Base-by-base conservation (phyloP, 192 early-diverging fungal genomes). In the Coemansia furcata region DNA sequence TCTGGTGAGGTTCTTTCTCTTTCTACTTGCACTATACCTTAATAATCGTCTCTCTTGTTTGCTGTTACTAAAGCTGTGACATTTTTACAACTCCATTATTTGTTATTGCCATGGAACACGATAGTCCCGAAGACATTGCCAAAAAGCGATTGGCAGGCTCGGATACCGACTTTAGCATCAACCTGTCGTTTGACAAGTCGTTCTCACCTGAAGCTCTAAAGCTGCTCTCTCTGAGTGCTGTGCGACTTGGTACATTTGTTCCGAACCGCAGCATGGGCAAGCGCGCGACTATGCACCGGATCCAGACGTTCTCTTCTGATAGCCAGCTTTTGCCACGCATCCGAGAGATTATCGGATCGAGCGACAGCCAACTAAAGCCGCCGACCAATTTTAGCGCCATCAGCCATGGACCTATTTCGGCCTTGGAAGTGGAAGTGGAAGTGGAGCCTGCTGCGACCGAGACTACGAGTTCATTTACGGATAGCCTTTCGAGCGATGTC, bases 101-200 rank as follows among this genome's bases (percentile, higher is more conserved):
- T 63, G 55, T 33, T 35, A 6, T 73, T 60, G 58, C 50, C 14
- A 62, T 23, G 49, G 39, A 50, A 11, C 43, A 55, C 57, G 21
- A 54, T 52, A 61, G 43, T 1, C 66, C 62, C 6, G 50, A 40
- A 12, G 64, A 63, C 12, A 60, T 36, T 21, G 57, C 60, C 29
- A 74, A 54, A 32, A 67, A 59, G 32, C 65, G 65, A 35, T 62
- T 74, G 61, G 39, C 68, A 36, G 68, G 68, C 26, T 58, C 71
- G n/a, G 72, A 79, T 35, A 79, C 72, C 11, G 68, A 67, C 62
- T 74, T 68, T 21, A 79, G 72, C 44, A 68, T 79, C 36, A 68
- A 72, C 19, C 49, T 79, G 58, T 66, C 71, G 14, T 62, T 79
- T 49, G 77, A 79, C 57, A 67, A 58, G 33, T 54, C 76, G 35